phyloP scores from a whole-genome alignment of 306 rosid genomes.

The apple (Malus domestica) region DNA sequence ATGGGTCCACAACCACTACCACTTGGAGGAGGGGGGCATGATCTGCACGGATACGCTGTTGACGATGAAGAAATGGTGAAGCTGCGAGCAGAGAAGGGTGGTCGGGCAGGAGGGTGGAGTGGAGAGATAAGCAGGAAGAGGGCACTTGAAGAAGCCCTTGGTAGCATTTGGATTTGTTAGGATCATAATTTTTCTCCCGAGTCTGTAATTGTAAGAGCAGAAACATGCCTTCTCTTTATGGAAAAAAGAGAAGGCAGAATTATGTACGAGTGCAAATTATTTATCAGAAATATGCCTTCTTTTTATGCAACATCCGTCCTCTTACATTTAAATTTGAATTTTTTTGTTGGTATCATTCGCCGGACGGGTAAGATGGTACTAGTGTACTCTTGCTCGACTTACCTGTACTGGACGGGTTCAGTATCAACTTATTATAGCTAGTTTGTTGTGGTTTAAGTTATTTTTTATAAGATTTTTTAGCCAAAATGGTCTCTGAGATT shows the following conservation, averaged over 20 bases:
- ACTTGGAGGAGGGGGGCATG: constrained; percentile 55
- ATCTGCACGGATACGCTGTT: constrained; percentile 40
- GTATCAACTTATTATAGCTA: too few species aligned
- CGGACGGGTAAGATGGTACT: too few species aligned
- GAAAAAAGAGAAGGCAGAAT: background rate
- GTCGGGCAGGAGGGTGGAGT: constrained; percentile 88
- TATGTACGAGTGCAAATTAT: background rate
- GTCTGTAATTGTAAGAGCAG: background rate
- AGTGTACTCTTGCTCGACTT: too few species aligned
- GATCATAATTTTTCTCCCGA: background rate
- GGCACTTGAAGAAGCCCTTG: constrained; percentile 86
- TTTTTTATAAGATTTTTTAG: too few species aligned
- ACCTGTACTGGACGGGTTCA: too few species aligned
- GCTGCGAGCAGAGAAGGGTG: constrained; percentile 66
- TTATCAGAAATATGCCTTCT: too few species aligned
- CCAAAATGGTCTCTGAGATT: too few species aligned
- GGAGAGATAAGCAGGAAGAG: constrained; percentile 62
- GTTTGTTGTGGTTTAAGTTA: too few species aligned
- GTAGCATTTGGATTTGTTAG: constrained; percentile 72
- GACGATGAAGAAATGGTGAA: constrained; percentile 61
- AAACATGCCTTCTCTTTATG: background rate
- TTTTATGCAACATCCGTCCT: too few species aligned
- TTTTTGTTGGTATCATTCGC: too few species aligned
- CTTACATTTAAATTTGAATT: too few species aligned
- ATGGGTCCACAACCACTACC: constrained; percentile 75